Evolutionary conservation across 768 basidiomycete genomes (phyloP).

Genomic region (Boletus fagicola): DNA sequence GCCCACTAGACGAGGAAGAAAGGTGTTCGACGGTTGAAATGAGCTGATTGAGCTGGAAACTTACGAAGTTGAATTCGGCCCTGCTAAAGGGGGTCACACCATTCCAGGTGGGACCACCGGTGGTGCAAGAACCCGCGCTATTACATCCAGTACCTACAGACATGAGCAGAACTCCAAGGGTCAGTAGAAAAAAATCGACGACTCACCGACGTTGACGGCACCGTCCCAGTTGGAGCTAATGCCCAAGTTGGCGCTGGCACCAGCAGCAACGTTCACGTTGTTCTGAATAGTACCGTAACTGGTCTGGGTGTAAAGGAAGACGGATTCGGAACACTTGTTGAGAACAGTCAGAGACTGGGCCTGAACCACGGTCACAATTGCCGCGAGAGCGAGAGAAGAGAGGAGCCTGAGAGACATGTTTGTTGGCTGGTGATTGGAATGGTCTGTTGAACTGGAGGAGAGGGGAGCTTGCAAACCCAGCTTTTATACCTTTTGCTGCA

Average conservation of each 20-base stretch:
- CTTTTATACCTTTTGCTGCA: too few species aligned
- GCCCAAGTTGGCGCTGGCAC: conserved; percentile 27
- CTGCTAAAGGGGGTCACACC: conserved; percentile 33
- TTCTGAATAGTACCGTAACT: conserved; percentile 29
- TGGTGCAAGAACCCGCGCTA: conserved; percentile 26
- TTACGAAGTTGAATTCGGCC: conserved; percentile 35
- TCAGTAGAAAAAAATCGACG: background rate
- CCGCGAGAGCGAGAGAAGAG: conserved; percentile 20
- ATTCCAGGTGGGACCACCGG: conserved; percentile 31
- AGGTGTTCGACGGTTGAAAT: background rate
- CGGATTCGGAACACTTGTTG: conserved; percentile 27
- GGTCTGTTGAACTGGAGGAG: conserved; percentile 1
- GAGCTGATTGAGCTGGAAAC: background rate
- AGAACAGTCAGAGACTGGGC: conserved; percentile 32
- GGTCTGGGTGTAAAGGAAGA: conserved; percentile 31
- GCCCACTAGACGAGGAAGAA: conserved; percentile 13
- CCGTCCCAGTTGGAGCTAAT: conserved; percentile 35
- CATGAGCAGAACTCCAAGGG: conserved; percentile 4
- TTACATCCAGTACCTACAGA: conserved; percentile 29
- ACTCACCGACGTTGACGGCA: conserved; percentile 31
- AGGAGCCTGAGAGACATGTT: conserved; percentile 19
- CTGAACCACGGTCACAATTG: conserved; percentile 19
- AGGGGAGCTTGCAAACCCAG: too few species aligned
- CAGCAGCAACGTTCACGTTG: conserved; percentile 26
- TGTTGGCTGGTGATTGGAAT: background rate